phyloP scores from a whole-genome alignment of 441 rosid species.

The Croton setiger region DNA sequence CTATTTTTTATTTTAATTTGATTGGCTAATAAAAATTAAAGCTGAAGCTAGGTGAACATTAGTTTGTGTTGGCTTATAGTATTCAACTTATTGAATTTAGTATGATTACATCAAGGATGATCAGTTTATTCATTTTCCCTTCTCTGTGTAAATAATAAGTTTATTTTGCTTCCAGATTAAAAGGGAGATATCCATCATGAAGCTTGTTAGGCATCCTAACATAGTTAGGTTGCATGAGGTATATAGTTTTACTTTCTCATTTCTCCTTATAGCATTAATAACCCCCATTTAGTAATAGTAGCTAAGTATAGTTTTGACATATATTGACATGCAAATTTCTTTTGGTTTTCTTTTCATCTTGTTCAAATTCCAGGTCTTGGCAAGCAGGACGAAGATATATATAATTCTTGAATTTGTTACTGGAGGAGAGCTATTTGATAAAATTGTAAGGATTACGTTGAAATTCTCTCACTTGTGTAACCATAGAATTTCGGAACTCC shows the following conservation, averaged over 20 bases:
- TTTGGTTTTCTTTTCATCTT: background rate
- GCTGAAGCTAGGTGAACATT: background rate
- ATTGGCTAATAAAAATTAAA: background rate
- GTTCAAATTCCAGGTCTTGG: slow-evolving; percentile 56
- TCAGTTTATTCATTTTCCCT: slow-evolving; percentile 12
- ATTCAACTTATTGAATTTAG: background rate
- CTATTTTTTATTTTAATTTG: too few species aligned
- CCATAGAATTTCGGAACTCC: background rate
- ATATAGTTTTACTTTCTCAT: slow-evolving; percentile 17
- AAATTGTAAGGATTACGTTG: slow-evolving; percentile 53
- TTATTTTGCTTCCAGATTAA: slow-evolving; percentile 51
- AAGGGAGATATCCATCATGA: slow-evolving; percentile 95
- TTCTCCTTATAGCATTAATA: background rate
- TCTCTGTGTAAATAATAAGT: slow-evolving; percentile 6
- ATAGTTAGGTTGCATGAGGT: slow-evolving; percentile 88
- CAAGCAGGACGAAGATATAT: slow-evolving; percentile 77
- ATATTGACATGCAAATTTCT: slow-evolving; percentile 7
- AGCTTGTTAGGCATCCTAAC: slow-evolving; percentile 90
- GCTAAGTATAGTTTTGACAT: background rate
- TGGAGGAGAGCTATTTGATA: slow-evolving; percentile 89
- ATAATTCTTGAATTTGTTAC: slow-evolving; percentile 87
- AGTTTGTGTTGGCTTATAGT: background rate
- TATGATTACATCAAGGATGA: background rate
- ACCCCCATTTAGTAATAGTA: background rate
- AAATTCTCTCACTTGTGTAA: background rate